Evolutionary conservation across 257 asterid species (phyloP).

Genomic region (Solanum chiquidenum): DNA sequence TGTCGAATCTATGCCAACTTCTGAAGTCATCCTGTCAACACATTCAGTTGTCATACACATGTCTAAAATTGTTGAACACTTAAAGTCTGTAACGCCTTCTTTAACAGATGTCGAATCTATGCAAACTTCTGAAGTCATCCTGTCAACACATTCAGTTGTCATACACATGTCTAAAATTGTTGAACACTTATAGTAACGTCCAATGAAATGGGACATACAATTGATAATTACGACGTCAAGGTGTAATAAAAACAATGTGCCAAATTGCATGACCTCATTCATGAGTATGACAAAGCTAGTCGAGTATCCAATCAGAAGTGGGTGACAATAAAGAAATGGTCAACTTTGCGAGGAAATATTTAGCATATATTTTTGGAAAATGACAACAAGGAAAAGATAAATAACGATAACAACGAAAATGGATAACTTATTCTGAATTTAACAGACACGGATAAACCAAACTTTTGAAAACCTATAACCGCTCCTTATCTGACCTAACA

Average conservation of each 20-base stretch:
- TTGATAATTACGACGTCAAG: background rate
- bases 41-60: slow-evolving; percentile 40
- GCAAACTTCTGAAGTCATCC: slow-evolving; percentile 21
- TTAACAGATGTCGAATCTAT: slow-evolving; percentile 19
- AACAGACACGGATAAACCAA: background rate
- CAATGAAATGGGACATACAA: background rate
- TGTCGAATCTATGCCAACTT: slow-evolving; percentile 28
- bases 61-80: background rate
- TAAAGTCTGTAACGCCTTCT: background rate
- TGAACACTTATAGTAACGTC: background rate
- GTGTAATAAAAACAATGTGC: background rate
- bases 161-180: slow-evolving; percentile 13
- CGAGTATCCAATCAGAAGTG: background rate
- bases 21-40: slow-evolving; percentile 31
- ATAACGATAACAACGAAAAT: background rate
- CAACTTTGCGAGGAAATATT: background rate
- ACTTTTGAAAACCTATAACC: background rate
- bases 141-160: slow-evolving; percentile 45
- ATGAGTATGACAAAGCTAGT: background rate
- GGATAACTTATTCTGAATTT: background rate
- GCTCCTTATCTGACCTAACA: background rate
- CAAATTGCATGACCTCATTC: background rate
- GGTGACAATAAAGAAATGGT: background rate
- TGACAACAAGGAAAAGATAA: background rate
- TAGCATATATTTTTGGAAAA: background rate